Percentiles rank a stretch among this genome's conserved stretches.
phyloP scores from a whole-genome alignment of 768 basidiomycete genomes.

The Tylopilus subfusipes region DNA sequence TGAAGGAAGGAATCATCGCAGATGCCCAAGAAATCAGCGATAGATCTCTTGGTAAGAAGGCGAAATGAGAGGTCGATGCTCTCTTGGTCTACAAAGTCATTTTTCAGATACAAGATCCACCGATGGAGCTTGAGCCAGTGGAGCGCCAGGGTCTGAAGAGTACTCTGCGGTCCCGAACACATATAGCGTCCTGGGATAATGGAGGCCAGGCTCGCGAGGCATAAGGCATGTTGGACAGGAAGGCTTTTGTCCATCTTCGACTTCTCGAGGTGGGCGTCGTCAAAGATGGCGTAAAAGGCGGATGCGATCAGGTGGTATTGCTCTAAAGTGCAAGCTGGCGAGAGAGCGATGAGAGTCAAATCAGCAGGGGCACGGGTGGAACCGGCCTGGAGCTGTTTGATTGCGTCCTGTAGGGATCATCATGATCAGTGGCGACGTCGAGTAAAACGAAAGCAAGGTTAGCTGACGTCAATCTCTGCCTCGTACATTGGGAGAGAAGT shows the following conservation, averaged over 20 bases:
- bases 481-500: slow-evolving; percentile 13
- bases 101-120: slow-evolving; percentile 28
- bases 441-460: background rate
- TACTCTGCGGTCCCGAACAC: background rate
- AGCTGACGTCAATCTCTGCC: slow-evolving; percentile 18
- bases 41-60: slow-evolving; percentile 15
- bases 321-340: slow-evolving; percentile 15
- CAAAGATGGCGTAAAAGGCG: slow-evolving; percentile 22
- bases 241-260: slow-evolving; percentile 9
- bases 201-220: slow-evolving; percentile 15
- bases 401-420: slow-evolving; percentile 13
- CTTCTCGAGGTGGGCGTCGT: slow-evolving; percentile 15
- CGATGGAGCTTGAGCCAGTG: slow-evolving; percentile 20
- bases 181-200: slow-evolving; percentile 7
- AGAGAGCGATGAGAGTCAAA: slow-evolving; percentile 20
- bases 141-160: slow-evolving; percentile 3
- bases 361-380: slow-evolving; percentile 17
- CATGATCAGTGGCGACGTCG: background rate
- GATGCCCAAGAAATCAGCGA: slow-evolving; percentile 23
- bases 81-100: slow-evolving; percentile 21
- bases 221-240: slow-evolving; percentile 22
- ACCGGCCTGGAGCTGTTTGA: slow-evolving; percentile 23
- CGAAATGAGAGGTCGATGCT: slow-evolving; percentile 20
- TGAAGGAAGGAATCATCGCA: slow-evolving; percentile 12
- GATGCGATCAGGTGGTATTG: slow-evolving; percentile 16